These are phyloP conservation scores for Periconia sp. DNA, from an alignment of 2,329 filamentous ascomycete species.

Conservation along the genomic window DNA sequence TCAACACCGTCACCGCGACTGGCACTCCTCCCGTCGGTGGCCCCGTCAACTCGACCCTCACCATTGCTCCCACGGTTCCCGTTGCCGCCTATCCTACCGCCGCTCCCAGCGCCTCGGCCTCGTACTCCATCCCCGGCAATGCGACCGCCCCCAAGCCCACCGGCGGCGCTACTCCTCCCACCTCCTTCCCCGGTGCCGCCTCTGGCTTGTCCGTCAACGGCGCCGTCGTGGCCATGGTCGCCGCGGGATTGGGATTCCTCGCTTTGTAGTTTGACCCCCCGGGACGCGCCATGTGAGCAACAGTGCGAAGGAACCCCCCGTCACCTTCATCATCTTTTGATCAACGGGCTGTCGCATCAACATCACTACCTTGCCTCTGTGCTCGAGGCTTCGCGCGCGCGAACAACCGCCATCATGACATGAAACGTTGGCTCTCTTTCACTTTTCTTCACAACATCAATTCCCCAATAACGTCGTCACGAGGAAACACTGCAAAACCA, in stretches of 20 bases:
- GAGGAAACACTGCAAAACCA: background rate
- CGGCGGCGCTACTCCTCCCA: conserved; percentile 5
- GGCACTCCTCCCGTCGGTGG: conserved; percentile 28
- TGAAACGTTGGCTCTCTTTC: background rate
- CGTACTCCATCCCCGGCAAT: conserved; percentile 11
- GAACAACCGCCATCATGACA: background rate
- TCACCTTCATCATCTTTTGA: too few relatives aligned
- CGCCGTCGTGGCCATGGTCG: conserved; percentile 31
- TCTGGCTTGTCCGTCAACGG: conserved; percentile 32
- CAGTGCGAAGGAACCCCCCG: too few relatives aligned
- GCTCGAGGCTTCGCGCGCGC: background rate
- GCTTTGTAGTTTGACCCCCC: conserved; percentile 30
- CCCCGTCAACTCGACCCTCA: conserved; percentile 35
- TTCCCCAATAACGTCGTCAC: background rate
- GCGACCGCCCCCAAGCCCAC: conserved; percentile 13
- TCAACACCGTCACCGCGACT: conserved; percentile 42
- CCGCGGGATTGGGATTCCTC: conserved; percentile 37
- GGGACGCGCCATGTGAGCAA: conserved; percentile 4
- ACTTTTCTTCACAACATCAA: background rate
- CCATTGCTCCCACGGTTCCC: conserved; percentile 25
- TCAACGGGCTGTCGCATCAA: too few relatives aligned
- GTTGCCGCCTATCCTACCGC: conserved; percentile 13
- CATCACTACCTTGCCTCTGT: too few relatives aligned
- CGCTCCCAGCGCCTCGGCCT: conserved; percentile 38
- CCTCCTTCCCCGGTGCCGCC: conserved; percentile 37